A percentile compares a stretch with the other conserved stretches of the same genome.
These are phyloP conservation scores for Pseudocercospora pini-densiflorae DNA, from an alignment of 2,329 filamentous ascomycete genomes.

Conservation along the genomic window DNA sequence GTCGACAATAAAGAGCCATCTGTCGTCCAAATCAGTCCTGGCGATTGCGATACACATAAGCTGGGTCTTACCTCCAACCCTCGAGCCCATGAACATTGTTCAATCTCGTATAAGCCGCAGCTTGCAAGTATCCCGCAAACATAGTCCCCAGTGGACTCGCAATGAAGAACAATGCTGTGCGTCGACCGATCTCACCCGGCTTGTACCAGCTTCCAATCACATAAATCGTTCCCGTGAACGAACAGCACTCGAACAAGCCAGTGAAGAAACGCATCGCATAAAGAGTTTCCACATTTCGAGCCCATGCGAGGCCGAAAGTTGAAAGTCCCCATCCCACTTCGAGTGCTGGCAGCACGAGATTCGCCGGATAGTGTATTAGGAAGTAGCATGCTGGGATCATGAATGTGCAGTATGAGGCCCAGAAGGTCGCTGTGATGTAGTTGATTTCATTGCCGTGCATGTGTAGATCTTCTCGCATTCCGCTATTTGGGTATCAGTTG, in stretches of 20 bases:
- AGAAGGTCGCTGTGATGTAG: not conserved
- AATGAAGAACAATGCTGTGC: not conserved
- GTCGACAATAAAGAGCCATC: not conserved
- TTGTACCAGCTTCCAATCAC: conserved; percentile 1
- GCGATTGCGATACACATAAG: not conserved
- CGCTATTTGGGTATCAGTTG: not conserved
- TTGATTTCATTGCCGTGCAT: not conserved
- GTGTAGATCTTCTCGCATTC: conserved; percentile 1
- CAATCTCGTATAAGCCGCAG: not conserved
- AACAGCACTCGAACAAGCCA: not conserved
- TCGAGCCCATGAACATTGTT: not conserved
- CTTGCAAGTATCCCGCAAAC: conserved; percentile 31
- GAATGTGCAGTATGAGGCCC: not conserved
- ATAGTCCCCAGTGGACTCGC: not conserved
- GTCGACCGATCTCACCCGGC: not conserved
- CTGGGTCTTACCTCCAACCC: not conserved
- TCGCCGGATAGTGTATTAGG: not conserved
- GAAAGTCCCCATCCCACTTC: not conserved
- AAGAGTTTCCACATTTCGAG: not conserved
- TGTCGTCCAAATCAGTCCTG: not conserved
- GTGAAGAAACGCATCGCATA: not conserved
- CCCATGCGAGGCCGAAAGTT: not conserved
- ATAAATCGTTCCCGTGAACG: not conserved
- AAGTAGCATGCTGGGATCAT: not conserved
- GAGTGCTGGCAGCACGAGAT: not conserved